Percentiles rank a stretch among this genome's conserved stretches.
Evolutionary conservation across 2,329 filamentous ascomycete species (phyloP).

Genomic region (Leptographium radiaticola): DNA sequence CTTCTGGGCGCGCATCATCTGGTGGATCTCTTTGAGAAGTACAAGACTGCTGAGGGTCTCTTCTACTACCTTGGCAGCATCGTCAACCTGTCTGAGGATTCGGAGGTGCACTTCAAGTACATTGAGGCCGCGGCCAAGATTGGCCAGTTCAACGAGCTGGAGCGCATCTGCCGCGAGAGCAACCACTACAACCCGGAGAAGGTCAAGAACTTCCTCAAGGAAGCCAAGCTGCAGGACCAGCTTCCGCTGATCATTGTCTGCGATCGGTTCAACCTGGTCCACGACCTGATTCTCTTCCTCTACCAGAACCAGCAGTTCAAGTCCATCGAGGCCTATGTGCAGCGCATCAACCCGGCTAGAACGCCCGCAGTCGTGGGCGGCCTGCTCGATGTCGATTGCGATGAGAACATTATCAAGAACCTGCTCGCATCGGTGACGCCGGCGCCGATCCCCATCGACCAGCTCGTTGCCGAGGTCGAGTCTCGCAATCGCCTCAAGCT

Average conservation of each 20-base stretch:
- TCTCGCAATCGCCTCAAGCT: slow-evolving; percentile 90
- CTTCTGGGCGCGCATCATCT: slow-evolving; percentile 76
- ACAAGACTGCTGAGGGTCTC: slow-evolving; percentile 90
- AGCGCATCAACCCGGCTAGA: slow-evolving; percentile 83
- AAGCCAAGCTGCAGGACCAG: slow-evolving; percentile 83
- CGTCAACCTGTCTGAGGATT: slow-evolving; percentile 90
- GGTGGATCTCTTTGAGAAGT: slow-evolving; percentile 93
- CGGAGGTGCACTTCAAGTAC: slow-evolving; percentile 98
- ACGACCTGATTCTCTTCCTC: slow-evolving; percentile 88
- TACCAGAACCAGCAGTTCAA: slow-evolving; percentile 99
- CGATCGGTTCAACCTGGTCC: slow-evolving; percentile 98
- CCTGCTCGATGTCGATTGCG: slow-evolving; percentile 90
- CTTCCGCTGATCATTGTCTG: slow-evolving; percentile 96
- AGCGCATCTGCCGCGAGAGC: slow-evolving; percentile 93
- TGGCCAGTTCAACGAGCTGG: slow-evolving; percentile 87
- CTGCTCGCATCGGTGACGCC: slow-evolving; percentile 76
- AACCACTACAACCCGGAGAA: slow-evolving; percentile 84
- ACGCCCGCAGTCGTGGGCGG: slow-evolving; percentile 90
- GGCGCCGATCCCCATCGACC: slow-evolving; percentile 78
- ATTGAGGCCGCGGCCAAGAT: slow-evolving; percentile 93
- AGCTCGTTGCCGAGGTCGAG: slow-evolving; percentile 91
- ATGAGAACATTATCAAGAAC: slow-evolving; percentile 91
- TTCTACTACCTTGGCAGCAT: slow-evolving; percentile 98
- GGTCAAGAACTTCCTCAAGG: slow-evolving; percentile 98
- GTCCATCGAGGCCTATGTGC: slow-evolving; percentile 96